Base-by-base conservation (phyloP, 306 rosid genomes). In the Cajanus cajan region DNA sequence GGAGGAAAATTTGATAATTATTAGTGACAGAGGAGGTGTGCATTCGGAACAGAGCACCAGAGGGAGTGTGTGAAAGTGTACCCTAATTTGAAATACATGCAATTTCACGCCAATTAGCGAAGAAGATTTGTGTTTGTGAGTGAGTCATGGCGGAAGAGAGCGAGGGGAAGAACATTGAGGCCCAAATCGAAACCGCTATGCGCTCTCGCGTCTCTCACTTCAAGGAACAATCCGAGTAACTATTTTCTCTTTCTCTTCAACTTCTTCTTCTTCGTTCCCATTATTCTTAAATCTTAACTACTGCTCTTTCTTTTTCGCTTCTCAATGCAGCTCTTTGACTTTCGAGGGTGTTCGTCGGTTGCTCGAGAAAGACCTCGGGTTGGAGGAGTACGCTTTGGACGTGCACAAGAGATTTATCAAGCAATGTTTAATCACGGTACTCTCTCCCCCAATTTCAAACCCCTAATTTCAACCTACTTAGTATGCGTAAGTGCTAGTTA, bases 291-390 rank as follows among this genome's bases (percentile, higher is more conserved):
- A 13, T 65, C 48, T 71, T 34, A 21, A 1, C 2, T 40, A 44
- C 11, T 10, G 1, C n/a, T 54, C 34, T 22, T 80, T 10, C n/a
- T 63, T 22, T 48, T 51, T 43, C 62, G 0, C 72, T 55, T 76
- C 83, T 80, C 8, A 73, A 76, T 87, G 89, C 97, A 95, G 98
- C 80, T 91, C 98, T 66, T 84, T 95, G 89, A 95, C 98, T 36
- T 84, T 92, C 73, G 98, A 88, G 80, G 94, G 96, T 21, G 98
- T 95, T 61, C 94, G 98, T 58, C 89, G 98, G 82, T 80, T 95
- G 87, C 88, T 95, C 47, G 98, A 95, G 87, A 91, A 92, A 52
- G 98, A 95, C 80, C 48, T 95, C 85, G 92, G 87, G 4, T 79
- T 95, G 70, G 90, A 88, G 45, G 68, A 83, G 54, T 88, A 40